Conservation (phyloP, 352 stramenopile genomes). For the Phytophthora cryptogea region DNA sequence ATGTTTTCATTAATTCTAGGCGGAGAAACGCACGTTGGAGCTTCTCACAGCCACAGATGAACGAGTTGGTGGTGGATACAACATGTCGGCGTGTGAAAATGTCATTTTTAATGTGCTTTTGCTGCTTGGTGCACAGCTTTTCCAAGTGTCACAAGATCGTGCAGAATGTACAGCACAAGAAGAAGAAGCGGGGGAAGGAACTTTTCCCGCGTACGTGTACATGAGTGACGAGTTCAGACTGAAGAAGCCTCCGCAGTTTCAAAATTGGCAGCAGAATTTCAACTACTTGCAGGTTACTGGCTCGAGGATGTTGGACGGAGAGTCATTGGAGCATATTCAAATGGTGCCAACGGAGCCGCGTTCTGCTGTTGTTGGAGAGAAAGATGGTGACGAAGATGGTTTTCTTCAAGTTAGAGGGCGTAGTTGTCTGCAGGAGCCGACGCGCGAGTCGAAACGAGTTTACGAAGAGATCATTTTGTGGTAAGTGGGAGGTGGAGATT, state of each 20-base stretch:
- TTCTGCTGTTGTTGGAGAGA: neutral
- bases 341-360: slow-evolving; percentile 11
- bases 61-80: slow-evolving; percentile 19
- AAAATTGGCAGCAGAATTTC: slow-evolving; percentile 54
- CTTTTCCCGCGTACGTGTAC: slow-evolving; percentile 39
- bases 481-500: slow-evolving; percentile 3
- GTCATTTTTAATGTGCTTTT: slow-evolving; percentile 1
- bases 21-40: slow-evolving; percentile 42
- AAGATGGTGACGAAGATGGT: neutral
- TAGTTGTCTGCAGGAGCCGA: slow-evolving; percentile 22
- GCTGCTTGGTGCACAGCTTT: slow-evolving; percentile 20
- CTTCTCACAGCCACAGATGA: slow-evolving; percentile 41
- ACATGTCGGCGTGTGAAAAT: neutral
- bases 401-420: slow-evolving; percentile 18
- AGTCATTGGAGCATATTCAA: slow-evolving; percentile 51
- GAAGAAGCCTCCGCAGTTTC: slow-evolving; percentile 48
- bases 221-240: slow-evolving; percentile 57
- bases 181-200: slow-evolving; percentile 4
- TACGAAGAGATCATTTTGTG: slow-evolving; percentile 27
- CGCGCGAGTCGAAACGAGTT: slow-evolving; percentile 1
- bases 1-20: slow-evolving; percentile 31
- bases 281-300: slow-evolving; percentile 47
- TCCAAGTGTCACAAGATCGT: slow-evolving; percentile 6
- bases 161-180: slow-evolving; percentile 4
- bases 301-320: slow-evolving; percentile 22